Evolutionary conservation across 2,329 filamentous ascomycete genomes (phyloP).

Genomic region (Phoma sp.): DNA sequence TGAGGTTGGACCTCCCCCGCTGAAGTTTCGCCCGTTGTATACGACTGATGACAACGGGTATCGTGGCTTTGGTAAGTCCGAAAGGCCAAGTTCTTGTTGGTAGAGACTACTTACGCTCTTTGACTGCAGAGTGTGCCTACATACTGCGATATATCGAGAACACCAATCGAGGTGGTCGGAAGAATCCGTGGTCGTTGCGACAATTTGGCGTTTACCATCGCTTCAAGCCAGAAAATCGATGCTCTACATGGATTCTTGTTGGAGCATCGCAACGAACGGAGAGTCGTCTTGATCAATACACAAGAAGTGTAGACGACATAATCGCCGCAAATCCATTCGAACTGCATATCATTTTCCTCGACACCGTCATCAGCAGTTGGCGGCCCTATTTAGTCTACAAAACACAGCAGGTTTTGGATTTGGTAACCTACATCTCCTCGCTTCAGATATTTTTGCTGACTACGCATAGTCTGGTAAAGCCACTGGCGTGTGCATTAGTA

Average conservation of each 20-base stretch:
- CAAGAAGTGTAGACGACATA: not conserved
- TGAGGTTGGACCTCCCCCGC: conserved; percentile 29
- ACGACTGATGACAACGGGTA: not conserved
- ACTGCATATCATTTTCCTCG: conserved; percentile 30
- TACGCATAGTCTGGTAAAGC: not conserved
- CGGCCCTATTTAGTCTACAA: conserved; percentile 25
- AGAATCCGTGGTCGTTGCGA: conserved; percentile 24
- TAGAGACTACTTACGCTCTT: not conserved
- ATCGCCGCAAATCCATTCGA: conserved; percentile 30
- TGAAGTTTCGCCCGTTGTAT: conserved; percentile 8
- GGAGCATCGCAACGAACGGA: not conserved
- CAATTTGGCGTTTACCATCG: conserved; percentile 27
- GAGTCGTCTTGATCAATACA: not conserved
- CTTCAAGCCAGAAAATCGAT: conserved; percentile 9
- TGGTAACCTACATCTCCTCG: not conserved
- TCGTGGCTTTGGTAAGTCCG: conserved; percentile 5
- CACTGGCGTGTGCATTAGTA: not conserved
- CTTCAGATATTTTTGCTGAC: not conserved
- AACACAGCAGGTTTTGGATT: conserved; percentile 6
- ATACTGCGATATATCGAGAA: conserved; percentile 5
- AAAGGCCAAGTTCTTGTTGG: too few species aligned
- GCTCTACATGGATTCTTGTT: conserved; percentile 7
- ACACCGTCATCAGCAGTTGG: conserved; percentile 28
- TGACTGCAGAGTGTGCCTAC: conserved; percentile 4
- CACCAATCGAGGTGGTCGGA: conserved; percentile 1